Percentiles rank a stretch among this genome's conserved stretches.
These are phyloP conservation scores for Solanum stenotomum DNA, from an alignment of 257 asterid genomes.

Conservation along the genomic window DNA sequence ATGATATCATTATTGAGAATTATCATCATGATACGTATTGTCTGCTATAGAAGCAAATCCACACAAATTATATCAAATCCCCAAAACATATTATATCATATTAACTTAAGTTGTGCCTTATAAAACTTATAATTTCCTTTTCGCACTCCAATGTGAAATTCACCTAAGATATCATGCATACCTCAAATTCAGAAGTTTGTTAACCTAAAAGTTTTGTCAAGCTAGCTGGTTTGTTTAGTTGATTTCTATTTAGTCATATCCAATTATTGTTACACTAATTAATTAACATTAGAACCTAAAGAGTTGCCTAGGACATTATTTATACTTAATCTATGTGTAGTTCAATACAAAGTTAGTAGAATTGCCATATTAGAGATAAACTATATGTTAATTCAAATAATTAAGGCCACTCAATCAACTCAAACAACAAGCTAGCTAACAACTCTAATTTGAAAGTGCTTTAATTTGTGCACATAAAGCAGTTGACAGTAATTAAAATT, in stretches of 20 bases:
- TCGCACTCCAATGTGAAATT: neutral
- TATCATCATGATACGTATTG: neutral
- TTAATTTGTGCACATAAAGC: neutral
- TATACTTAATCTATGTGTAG: neutral
- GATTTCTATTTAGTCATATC: neutral
- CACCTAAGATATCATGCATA: neutral
- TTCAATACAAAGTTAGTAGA: neutral
- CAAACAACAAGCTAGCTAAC: neutral
- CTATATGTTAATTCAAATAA: neutral
- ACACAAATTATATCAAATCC: neutral
- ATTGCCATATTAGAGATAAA: neutral
- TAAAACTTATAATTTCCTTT: neutral
- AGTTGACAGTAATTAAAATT: neutral
- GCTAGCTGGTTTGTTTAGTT: neutral
- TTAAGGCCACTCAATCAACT: neutral
- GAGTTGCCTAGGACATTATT: neutral
- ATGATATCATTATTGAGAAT: neutral
- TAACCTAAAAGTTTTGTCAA: neutral
- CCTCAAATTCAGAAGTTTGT: rapidly evolving
- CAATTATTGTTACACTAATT: neutral
- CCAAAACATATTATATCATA: neutral
- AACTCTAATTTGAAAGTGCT: neutral
- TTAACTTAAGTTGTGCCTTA: neutral
- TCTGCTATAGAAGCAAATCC: neutral
- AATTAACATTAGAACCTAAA: neutral